Conservation (phyloP, 1,139 yeast genomes). For the Kodamaea alishanica region DNA sequence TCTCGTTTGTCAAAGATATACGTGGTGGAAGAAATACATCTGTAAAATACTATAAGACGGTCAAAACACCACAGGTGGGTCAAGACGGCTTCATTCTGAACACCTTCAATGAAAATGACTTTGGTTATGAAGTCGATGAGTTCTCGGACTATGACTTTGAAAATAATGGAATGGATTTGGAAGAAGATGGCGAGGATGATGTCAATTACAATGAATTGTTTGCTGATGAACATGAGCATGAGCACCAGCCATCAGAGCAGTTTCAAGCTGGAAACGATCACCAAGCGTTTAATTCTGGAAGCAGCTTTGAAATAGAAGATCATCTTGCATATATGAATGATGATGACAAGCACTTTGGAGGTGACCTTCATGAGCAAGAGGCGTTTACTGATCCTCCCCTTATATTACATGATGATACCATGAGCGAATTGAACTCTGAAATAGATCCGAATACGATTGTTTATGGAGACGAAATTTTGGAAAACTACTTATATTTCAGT, state of each 20-base stretch:
- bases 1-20: slow-evolving; percentile 55
- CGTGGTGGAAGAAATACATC: slow-evolving; percentile 61
- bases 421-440: not conserved
- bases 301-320: too few species aligned
- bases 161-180: slow-evolving; percentile 45
- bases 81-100: slow-evolving; percentile 13
- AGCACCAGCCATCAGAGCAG: too few species aligned
- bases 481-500: slow-evolving; percentile 31
- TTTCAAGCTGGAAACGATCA: too few species aligned
- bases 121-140: slow-evolving; percentile 35
- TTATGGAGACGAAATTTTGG: slow-evolving; percentile 31
- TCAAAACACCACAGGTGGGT: slow-evolving; percentile 17
- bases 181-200: slow-evolving; percentile 46
- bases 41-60: slow-evolving; percentile 54
- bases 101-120: slow-evolving; percentile 27
- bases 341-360: too few species aligned
- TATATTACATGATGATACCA: too few species aligned
- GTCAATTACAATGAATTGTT: slow-evolving; percentile 26
- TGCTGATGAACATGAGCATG: slow-evolving; percentile 15
- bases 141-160: slow-evolving; percentile 40
- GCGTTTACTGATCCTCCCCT: too few species aligned
- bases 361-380: too few species aligned
- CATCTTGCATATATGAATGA: too few species aligned
- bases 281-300: too few species aligned
- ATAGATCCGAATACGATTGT: slow-evolving; percentile 12